Base-by-base conservation (phyloP, 2,329 filamentous ascomycete species). In the Calonectria naviculata region DNA sequence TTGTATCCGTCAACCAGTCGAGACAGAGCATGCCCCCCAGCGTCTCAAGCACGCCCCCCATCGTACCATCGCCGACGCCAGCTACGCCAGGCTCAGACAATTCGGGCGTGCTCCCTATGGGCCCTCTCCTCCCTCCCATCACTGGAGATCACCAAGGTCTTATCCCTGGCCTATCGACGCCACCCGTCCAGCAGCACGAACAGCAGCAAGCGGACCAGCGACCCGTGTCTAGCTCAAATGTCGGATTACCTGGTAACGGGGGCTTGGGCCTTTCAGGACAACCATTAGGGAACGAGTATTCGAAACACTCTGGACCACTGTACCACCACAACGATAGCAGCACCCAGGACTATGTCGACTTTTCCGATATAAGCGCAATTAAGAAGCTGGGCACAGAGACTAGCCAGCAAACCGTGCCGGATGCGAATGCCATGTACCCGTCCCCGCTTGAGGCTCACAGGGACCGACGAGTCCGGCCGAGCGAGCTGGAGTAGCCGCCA, bases 291-390 rank as follows among this genome's bases (percentile, higher is more conserved):
- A 64, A 75, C 36, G 64, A 69, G 41, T 70, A 63, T 13, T 56
- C 72, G 49, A 63, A 61, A n/a, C 68, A 76, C 61, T 68, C 73
- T 4, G 75, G 71, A 21, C 71, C 70, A 17, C 67, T 72, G n/a
- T 78, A 79, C 56, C 70, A 49, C 21, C 70, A 71, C 3, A 73
- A 66, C 3, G 72, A 66, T 41, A 75, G 76, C 38, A 76, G 65
- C 61, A 72, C 77, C 5, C 62, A 71, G 13, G 73, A 78, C 60
- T 78, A 76, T 62, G 42, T 42, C 26, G 73, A 76, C n/a, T 71
- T 79, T 42, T 61, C 76, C 28, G 34, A 21, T 10, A 67, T 73
- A 38, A 75, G 73, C 44, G 68, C 75, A 10, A 77, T 73, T 47
- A 44, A 66, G 42, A 67, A 61, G 29, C n/a, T 60, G 21, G 29